Base-by-base conservation (phyloP, 2,329 filamentous ascomycete species). In the Neofusicoccum ribis region DNA sequence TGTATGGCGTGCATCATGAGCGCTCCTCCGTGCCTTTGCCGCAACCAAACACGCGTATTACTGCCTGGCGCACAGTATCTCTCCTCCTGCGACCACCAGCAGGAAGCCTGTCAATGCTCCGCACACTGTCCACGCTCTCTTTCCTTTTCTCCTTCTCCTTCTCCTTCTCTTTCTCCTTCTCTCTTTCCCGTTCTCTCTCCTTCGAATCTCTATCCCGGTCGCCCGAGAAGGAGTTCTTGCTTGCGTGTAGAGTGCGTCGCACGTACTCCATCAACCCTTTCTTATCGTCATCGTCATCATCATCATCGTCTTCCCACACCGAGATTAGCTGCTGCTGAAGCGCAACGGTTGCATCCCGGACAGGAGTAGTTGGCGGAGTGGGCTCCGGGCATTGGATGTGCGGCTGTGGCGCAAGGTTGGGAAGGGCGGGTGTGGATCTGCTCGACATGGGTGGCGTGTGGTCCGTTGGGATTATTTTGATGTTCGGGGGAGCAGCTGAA, bases 21-120 rank as follows among this genome's bases (percentile, higher is more conserved):
- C 20, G 59, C 47, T 51, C 47, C 15, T 63, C 60, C 23, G 31
- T 34, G 36, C 36, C 49, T 27, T 56, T 39, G 14, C 49, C 49
- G 17, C 61, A 64, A n/a, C 61, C 39, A 36, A 64, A 56, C 15
- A 56, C 61, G 14, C 61, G 61, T n/a, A 64, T 52, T 11, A 64
- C 47, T n/a, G 61, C 61, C 17, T 64, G 49, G 7, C 61, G 61
- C 27, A 64, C 51, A 20, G 61, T 64, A 31, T 41, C 44, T 34
- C 61, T 39, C 20, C 60, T 54, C 34, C 61, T 54, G 3, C 61
- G 39, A 5, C 50, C 17, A 1, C 43, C 34, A 4, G 17, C 8
- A 2, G 41, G 50, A 9, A 39, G 41, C 50, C 31, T 51, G 14
- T 64, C 51, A 17, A 12, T 15, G 6, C 39, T 41, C 15, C 36